A percentile compares a stretch with the other conserved stretches of the same genome.
These are phyloP conservation scores for Wickerhamomyces canadensis DNA, from an alignment of 805 yeast species.

Conservation along the genomic window DNA sequence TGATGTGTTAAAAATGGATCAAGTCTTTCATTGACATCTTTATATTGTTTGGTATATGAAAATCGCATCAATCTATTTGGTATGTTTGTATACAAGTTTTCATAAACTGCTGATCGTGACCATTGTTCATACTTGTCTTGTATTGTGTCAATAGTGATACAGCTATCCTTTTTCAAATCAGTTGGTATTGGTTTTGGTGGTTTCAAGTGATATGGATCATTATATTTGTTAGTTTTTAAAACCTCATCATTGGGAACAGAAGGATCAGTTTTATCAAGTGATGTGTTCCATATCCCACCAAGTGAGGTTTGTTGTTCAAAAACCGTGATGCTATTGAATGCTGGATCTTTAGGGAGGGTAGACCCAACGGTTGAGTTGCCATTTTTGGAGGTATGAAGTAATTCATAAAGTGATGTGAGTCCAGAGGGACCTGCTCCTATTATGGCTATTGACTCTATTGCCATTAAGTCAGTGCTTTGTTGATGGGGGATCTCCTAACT, in stretches of 20 bases:
- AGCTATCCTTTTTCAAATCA: constrained; percentile 12
- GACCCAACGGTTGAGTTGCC: constrained; percentile 23
- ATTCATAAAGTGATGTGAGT: constrained; percentile 24
- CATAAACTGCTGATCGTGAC: constrained; percentile 29
- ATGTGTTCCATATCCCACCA: too few species aligned
- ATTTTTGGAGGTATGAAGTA: constrained; percentile 23
- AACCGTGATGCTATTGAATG: constrained; percentile 25
- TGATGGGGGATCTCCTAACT: too few species aligned
- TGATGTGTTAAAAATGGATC: constrained; percentile 23
- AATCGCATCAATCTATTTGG: constrained; percentile 31
- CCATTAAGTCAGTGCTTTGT: too few species aligned
- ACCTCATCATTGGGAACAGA: too few species aligned
- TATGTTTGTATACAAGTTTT: constrained; percentile 33
- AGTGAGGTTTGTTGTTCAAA: constrained; percentile 34
- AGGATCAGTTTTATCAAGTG: too few species aligned
- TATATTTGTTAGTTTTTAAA: too few species aligned
- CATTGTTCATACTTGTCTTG: constrained; percentile 28
- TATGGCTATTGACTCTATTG: constrained; percentile 28
- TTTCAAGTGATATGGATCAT: background rate
- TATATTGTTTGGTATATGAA: constrained; percentile 25
- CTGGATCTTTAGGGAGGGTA: background rate
- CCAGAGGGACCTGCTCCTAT: constrained; percentile 29
- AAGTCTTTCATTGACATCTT: constrained; percentile 26
- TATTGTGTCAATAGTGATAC: constrained; percentile 13
- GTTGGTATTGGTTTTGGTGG: too few species aligned